Percentiles rank a stretch among this genome's conserved stretches.
phyloP scores from a whole-genome alignment of 495 filamentous ascomycete species.

The Daldinia loculata region DNA sequence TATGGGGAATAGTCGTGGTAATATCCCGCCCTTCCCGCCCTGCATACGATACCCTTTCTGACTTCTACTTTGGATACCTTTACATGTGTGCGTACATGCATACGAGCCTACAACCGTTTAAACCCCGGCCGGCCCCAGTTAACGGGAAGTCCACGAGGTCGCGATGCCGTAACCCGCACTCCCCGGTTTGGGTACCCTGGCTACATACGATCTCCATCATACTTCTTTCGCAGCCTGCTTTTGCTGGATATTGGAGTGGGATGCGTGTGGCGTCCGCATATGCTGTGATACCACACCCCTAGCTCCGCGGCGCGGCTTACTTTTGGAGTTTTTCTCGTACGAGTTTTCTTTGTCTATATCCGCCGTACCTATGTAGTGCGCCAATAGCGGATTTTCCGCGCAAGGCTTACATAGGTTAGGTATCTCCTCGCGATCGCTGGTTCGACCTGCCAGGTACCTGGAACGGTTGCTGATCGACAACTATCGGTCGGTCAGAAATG shows the following conservation, averaged over 20 bases:
- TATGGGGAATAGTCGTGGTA: slow-evolving; percentile 29
- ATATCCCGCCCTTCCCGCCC: slow-evolving; percentile 40
- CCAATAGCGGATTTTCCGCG: slow-evolving; percentile 30
- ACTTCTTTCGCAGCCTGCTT: slow-evolving; percentile 2
- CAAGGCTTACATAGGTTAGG: slow-evolving; percentile 14
- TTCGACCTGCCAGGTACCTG: slow-evolving; percentile 25
- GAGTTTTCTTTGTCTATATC: background rate
- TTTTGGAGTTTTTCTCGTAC: slow-evolving; percentile 2
- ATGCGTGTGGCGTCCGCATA: slow-evolving; percentile 6
- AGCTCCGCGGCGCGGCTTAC: slow-evolving; percentile 3
- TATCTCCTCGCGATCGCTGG: slow-evolving; percentile 10
- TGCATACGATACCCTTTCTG: slow-evolving; percentile 21
- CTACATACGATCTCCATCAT: background rate
- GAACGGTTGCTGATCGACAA: slow-evolving; percentile 27
- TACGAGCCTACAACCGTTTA: slow-evolving; percentile 21
- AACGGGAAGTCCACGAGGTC: slow-evolving; percentile 39
- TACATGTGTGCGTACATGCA: slow-evolving; percentile 25
- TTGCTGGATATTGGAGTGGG: background rate
- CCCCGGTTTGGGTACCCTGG: slow-evolving; percentile 1
- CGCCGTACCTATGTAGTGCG: slow-evolving; percentile 8
- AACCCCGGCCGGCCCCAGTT: slow-evolving; percentile 20
- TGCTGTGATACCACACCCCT: slow-evolving; percentile 7
- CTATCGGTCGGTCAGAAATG: slow-evolving; percentile 1
- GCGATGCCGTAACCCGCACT: slow-evolving; percentile 26
- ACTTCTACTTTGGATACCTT: background rate